A percentile compares a stretch with the other conserved stretches of the same genome.
Conservation (phyloP, 2,329 filamentous ascomycete species). For the Rugonectria rugulosa region DNA sequence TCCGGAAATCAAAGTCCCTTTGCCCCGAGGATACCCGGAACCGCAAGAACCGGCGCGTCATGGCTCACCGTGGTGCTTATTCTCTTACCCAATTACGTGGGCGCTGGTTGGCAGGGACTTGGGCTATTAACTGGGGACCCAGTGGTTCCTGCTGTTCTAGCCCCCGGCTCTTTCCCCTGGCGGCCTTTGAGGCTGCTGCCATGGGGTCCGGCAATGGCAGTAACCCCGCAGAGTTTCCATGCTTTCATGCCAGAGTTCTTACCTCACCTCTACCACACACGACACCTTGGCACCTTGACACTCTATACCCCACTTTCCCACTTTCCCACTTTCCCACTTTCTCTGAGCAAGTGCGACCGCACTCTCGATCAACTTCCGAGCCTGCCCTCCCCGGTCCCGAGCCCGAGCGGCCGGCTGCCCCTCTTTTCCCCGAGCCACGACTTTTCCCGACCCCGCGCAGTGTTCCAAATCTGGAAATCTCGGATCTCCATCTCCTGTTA, state of each 20-base stretch:
- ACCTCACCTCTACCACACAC: neutral
- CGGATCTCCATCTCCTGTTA: slow-evolving; percentile 16
- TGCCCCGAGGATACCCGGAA: slow-evolving; percentile 39
- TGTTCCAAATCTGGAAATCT: slow-evolving; percentile 21
- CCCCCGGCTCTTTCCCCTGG: slow-evolving; percentile 33
- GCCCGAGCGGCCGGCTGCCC: slow-evolving; percentile 31
- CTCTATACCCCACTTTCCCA: slow-evolving; percentile 15
- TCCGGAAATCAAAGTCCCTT: slow-evolving; percentile 35
- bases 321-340: slow-evolving; percentile 7
- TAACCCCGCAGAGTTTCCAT: slow-evolving; percentile 36
- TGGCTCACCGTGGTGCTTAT: slow-evolving; percentile 39
- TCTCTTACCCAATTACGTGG: slow-evolving; percentile 40
- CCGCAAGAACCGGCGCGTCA: slow-evolving; percentile 32
- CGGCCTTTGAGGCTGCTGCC: slow-evolving; percentile 31
- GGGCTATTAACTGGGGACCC: slow-evolving; percentile 10
- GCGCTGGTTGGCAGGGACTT: slow-evolving; percentile 39
- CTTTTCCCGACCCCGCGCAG: slow-evolving; percentile 32
- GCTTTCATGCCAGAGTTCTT: neutral
- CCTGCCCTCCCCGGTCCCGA: slow-evolving; percentile 23
- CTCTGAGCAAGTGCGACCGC: slow-evolving; percentile 22
- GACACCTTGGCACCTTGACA: slow-evolving; percentile 6
- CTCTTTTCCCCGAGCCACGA: slow-evolving; percentile 32
- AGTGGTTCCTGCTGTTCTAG: slow-evolving; percentile 26
- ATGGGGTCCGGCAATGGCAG: slow-evolving; percentile 37
- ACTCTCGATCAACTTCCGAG: slow-evolving; percentile 30